A percentile compares a stretch with the other conserved stretches of the same genome.
phyloP scores from a whole-genome alignment of 768 basidiomycete species.

The Ephemerocybe angulata region DNA sequence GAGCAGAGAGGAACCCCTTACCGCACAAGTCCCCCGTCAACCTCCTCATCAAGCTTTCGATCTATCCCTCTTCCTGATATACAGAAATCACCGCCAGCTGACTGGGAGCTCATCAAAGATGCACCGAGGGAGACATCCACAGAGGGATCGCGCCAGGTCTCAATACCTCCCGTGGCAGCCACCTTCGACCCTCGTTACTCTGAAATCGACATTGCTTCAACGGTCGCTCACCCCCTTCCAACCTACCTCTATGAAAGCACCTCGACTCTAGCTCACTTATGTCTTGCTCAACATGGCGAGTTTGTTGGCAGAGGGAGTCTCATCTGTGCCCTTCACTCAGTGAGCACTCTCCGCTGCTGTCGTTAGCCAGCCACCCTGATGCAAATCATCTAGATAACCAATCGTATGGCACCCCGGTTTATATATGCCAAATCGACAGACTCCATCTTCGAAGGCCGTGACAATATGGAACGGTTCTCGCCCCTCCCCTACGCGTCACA shows the following conservation, averaged over 20 bases:
- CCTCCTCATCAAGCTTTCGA: constrained; percentile 1
- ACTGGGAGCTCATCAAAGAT: not conserved
- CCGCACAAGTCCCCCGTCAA: not conserved
- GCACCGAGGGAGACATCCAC: not conserved
- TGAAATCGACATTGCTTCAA: constrained; percentile 1
- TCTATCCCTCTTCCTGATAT: not conserved
- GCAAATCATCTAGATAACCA: constrained; percentile 33
- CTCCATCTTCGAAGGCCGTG: constrained; percentile 20
- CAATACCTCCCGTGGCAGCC: not conserved
- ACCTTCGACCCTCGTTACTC: not conserved
- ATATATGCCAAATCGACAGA: constrained; percentile 39
- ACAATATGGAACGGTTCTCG: constrained; percentile 20
- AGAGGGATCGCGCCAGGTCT: not conserved
- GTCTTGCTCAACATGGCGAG: constrained; percentile 46
- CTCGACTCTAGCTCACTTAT: constrained; percentile 36
- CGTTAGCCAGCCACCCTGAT: no score
- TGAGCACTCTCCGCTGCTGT: constrained; percentile 26
- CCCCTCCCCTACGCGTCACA: constrained; percentile 18
- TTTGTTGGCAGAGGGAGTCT: constrained; percentile 47
- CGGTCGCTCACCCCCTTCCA: constrained; percentile 17
- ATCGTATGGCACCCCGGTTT: constrained; percentile 30
- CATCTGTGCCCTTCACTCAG: constrained; percentile 44
- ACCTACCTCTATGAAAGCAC: constrained; percentile 38
- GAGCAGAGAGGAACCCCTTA: constrained; percentile 8
- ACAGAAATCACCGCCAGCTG: not conserved